phyloP scores from a whole-genome alignment of 306 rosid species.

The Phaseolus lunatus region DNA sequence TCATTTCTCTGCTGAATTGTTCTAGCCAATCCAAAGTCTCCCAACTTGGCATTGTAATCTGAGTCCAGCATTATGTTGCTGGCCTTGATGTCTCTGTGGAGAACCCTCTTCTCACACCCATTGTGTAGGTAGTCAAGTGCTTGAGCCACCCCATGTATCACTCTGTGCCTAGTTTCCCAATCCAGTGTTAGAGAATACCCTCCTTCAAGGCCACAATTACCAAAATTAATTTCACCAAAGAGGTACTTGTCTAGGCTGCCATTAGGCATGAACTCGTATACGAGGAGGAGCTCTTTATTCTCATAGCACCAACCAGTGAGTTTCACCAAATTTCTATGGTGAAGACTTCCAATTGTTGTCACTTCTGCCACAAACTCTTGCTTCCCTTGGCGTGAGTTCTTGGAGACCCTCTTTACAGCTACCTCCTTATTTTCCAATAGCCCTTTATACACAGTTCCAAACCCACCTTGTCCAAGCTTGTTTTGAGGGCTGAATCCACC shows the following conservation, averaged over 20 bases:
- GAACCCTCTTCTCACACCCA: conserved; percentile 70
- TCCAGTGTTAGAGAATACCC: conserved; percentile 27
- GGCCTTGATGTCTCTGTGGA: conserved; percentile 81
- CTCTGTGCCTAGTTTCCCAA: conserved; percentile 63
- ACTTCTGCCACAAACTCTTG: conserved; percentile 85
- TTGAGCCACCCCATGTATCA: conserved; percentile 69
- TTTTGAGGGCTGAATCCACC: conserved; percentile 62
- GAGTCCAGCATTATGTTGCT: conserved; percentile 83
- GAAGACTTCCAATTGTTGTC: conserved; percentile 79
- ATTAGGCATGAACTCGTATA: conserved; percentile 84
- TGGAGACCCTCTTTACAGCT: conserved; percentile 75
- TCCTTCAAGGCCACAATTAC: neutral
- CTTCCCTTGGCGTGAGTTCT: conserved; percentile 78
- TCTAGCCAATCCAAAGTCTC: conserved; percentile 83
- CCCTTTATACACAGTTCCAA: conserved; percentile 83
- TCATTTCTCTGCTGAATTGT: conserved; percentile 58
- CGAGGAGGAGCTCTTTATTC: conserved; percentile 70
- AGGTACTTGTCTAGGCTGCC: conserved; percentile 77
- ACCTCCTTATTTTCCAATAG: conserved; percentile 55
- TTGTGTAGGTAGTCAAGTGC: conserved; percentile 81
- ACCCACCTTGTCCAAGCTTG: conserved; percentile 84
- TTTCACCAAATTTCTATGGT: conserved; percentile 78
- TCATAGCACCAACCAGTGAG: conserved; percentile 90
- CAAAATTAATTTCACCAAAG: conserved; percentile 4
- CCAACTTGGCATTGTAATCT: conserved; percentile 61